phyloP scores from a whole-genome alignment of 2,329 filamentous ascomycete species.

The Cordyceps fumosorosea region DNA sequence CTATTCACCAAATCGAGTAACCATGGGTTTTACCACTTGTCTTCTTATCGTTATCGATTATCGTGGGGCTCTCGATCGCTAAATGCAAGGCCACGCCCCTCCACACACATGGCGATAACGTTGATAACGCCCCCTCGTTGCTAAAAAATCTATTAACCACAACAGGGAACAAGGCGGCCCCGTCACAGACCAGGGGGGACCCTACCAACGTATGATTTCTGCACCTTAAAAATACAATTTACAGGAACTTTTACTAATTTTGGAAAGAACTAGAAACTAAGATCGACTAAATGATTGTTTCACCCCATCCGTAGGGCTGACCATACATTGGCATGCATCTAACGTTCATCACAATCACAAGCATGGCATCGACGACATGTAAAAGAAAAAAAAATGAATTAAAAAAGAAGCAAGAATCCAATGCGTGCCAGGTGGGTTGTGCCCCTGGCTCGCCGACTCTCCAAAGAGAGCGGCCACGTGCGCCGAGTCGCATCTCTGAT shows the following conservation, averaged over 20 bases:
- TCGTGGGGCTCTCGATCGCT: neutral
- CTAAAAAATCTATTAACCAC: neutral
- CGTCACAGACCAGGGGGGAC: neutral
- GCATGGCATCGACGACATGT: neutral
- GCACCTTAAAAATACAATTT: too few species aligned
- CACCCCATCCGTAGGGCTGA: slow-evolving; percentile 5
- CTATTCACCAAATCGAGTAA: neutral
- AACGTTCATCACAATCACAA: neutral
- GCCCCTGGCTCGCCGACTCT: slow-evolving; percentile 10
- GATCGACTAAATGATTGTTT: neutral
- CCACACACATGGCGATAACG: too few species aligned
- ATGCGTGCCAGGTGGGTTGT: slow-evolving; percentile 13
- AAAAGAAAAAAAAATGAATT: neutral
- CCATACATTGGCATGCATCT: neutral
- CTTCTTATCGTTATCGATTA: neutral
- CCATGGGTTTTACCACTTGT: neutral
- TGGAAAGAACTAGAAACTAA: neutral
- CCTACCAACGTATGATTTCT: neutral
- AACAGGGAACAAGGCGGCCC: neutral
- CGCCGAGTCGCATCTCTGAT: slow-evolving; percentile 11
- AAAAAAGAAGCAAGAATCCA: neutral
- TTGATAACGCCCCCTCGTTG: too few species aligned
- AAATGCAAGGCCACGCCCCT: too few species aligned
- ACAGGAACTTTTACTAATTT: neutral
- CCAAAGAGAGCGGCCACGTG: slow-evolving; percentile 1